These are phyloP conservation scores for Eruca vesicaria DNA, from an alignment of 441 rosid species.

Conservation along the genomic window DNA sequence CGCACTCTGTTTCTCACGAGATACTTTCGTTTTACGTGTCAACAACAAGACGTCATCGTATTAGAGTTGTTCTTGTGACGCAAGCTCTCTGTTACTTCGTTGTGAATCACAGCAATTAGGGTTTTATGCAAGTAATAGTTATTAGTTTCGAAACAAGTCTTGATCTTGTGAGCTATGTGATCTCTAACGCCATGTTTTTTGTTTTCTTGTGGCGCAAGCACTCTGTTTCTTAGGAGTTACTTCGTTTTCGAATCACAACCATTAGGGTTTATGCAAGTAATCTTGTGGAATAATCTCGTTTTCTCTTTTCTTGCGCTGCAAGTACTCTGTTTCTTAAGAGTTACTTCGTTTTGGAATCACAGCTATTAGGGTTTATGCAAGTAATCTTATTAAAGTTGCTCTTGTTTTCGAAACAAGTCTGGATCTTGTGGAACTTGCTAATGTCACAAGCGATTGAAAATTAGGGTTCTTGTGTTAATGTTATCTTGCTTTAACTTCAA, in stretches of 20 bases:
- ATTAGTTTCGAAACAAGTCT: no score
- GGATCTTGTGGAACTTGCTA: background rate
- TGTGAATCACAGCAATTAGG: no score
- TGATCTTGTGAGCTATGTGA: no score
- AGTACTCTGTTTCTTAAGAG: background rate
- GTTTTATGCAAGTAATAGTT: no score
- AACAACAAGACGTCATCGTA: no score
- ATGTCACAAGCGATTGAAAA: background rate
- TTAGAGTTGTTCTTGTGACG: background rate
- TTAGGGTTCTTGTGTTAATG: background rate
- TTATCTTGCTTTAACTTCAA: background rate
- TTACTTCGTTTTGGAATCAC: background rate
- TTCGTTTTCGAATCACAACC: background rate
- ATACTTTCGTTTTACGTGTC: no score
- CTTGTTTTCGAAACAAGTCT: background rate
- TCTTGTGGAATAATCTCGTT: background rate
- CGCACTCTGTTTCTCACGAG: background rate
- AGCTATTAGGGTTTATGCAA: background rate
- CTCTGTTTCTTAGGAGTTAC: background rate
- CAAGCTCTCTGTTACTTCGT: background rate
- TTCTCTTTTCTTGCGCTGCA: background rate
- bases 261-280: background rate
- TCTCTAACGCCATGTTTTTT: background rate
- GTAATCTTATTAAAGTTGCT: background rate
- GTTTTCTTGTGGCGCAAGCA: background rate